Evolutionary conservation across 805 yeast species (phyloP), one percentile per base, ranked within the genome.

Genomic region (Geotrichum ghanense): DNA sequence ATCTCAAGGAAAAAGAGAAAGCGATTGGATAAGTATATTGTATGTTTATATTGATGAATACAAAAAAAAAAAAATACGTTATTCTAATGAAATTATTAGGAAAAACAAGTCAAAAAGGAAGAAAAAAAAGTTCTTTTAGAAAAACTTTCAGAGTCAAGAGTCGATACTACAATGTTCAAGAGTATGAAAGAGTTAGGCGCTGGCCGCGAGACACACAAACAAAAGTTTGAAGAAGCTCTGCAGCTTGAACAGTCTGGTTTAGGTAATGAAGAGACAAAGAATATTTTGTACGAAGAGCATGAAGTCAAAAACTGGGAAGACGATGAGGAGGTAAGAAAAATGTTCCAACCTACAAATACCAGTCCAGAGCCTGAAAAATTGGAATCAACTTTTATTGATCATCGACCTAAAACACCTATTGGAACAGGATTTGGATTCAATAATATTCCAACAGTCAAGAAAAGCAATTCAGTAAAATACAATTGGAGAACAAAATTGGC

Each of bases 21-120:
- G 67, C 68, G 97, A 48, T 66, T 90, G 41, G 97, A 90, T 51
- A 90, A 90, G 63, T 90, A 87, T 63, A 87, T 90, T 34, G 69
- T 63, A 42, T 51, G 61, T 40, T 54, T 50, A 39, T 54, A 19
- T 10, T 47, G 46, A 25, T 9, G 12, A 14, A 25, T 25, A 25
- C 31, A 25, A 25, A 25, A 9, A 9, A 25, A 25, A 25, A 25
- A 9, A n/a, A n/a, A n/a, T n/a, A n/a, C n/a, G n/a, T n/a, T n/a
- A n/a, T n/a, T n/a, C n/a, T n/a, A n/a, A n/a, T n/a, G n/a, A n/a
- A 25, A 14, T 25, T 21, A 19, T 10, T 24, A 51, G 56, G 95
- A 88, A 49, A 95, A 85, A 65, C 96, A 88, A 61, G 59, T 88
- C 55, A 83, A 82, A 57, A 70, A 94, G 59, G 95, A 90, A 61